A percentile compares a stretch with the other conserved stretches of the same genome.
phyloP scores from a whole-genome alignment of 1,139 yeast species.

The Diutina pseudorugosa region DNA sequence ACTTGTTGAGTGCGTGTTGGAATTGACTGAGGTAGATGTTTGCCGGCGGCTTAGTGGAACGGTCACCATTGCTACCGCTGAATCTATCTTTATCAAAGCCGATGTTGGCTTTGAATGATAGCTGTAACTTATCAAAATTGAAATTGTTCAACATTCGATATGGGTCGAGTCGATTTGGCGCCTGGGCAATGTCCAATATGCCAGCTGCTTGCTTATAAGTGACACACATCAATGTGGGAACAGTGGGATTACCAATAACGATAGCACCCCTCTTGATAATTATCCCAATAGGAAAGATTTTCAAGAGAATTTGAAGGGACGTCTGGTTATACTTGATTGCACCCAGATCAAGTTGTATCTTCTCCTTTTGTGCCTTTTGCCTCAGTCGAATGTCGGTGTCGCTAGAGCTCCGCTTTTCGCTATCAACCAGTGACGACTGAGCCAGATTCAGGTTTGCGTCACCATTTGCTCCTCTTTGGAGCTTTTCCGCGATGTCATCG shows the following conservation, averaged over 20 bases:
- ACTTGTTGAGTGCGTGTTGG: neutral
- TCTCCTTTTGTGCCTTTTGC: neutral
- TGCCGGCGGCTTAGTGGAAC: neutral
- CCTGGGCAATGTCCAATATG: conserved; percentile 39
- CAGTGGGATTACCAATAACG: conserved; percentile 66
- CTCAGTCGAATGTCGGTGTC: neutral
- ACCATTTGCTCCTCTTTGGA: conserved; percentile 15
- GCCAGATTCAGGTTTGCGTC: neutral
- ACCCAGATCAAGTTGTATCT: neutral
- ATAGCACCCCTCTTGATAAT: conserved; percentile 57
- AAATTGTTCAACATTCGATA: conserved; percentile 36
- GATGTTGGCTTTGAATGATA: conserved; percentile 60
- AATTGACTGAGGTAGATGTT: neutral
- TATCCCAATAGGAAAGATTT: conserved; percentile 46
- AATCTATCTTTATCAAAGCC: conserved; percentile 24
- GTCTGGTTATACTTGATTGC: neutral
- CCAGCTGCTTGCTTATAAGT: conserved; percentile 52
- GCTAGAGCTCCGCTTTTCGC: neutral
- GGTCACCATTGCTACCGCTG: neutral
- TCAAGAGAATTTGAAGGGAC: conserved; percentile 13
- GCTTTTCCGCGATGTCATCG: conserved; percentile 43
- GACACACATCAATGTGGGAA: conserved; percentile 59
- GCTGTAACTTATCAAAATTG: conserved; percentile 36
- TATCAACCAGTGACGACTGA: neutral
- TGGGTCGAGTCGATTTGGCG: conserved; percentile 41